Evolutionary conservation across 345 rosid species (phyloP).

Genomic region (Murraya paniculata): DNA sequence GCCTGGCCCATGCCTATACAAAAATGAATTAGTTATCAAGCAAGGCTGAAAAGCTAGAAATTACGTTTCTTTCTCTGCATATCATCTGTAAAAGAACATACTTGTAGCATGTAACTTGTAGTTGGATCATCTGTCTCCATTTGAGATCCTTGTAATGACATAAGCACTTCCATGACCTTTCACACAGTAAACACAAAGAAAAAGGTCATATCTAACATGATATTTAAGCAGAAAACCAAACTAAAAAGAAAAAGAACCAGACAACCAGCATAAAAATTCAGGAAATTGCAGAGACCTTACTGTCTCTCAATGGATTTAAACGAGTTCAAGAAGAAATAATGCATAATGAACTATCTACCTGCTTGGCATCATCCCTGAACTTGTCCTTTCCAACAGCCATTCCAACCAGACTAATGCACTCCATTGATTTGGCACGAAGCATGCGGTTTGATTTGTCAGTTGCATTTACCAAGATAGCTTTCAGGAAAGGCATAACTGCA

Average conservation of each 20-base stretch:
- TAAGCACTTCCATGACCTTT: constrained; percentile 99
- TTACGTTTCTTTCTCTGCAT: constrained; percentile 1
- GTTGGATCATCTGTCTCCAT: constrained; percentile 99
- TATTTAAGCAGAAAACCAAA: background rate
- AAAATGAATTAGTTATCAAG: constrained; percentile 11
- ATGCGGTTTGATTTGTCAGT: constrained; percentile 95
- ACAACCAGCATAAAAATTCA: background rate
- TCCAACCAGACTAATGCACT: constrained; percentile 99
- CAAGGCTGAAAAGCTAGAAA: background rate
- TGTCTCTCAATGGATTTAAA: background rate
- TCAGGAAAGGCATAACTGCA: constrained; percentile 95
- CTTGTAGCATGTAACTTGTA: constrained; percentile 98
- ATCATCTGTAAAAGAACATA: constrained; percentile 24
- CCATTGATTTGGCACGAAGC: constrained; percentile 99
- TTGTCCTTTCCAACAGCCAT: constrained; percentile 99
- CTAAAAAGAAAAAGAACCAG: background rate
- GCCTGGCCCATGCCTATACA: constrained; percentile 96
- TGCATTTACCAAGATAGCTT: constrained; percentile 88
- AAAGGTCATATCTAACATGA: background rate
- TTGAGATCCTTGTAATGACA: constrained; percentile 96
- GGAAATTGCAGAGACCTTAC: background rate
- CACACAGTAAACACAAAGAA: background rate
- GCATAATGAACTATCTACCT: constrained; percentile 46
- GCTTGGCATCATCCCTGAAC: constrained; percentile 93
- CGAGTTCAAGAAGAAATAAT: background rate